Base-by-base conservation (phyloP, 257 asterid species). In the Fraxinus pennsylvanica region DNA sequence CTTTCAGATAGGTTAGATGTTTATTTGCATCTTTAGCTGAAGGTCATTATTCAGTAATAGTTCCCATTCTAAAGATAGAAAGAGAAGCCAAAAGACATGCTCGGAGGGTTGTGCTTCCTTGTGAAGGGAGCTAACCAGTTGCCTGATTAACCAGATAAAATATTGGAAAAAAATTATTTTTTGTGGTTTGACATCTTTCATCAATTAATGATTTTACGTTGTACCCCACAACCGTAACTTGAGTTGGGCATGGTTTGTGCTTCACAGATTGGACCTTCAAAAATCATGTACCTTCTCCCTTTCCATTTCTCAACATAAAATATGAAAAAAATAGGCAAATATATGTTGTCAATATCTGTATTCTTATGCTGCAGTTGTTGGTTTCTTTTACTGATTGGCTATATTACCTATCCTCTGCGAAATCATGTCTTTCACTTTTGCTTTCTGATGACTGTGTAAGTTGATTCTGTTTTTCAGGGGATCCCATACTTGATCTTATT, bases 401-500 rank as follows among this genome's bases (percentile, higher is more conserved):
- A 67, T 76, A 1, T 33, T 72, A 45, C 38, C 14, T 21, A 25
- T 27, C 69, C 36, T 6, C 1, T 8, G 59, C 38, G 35, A 30
- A 52, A 45, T 47, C 63, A 61, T 29, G 36, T 74, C 32, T 73
- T 74, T 36, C 29, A 52, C 79, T 78, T 65, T 32, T 12, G 25
- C 67, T 66, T 30, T 45, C 27, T 29, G 45, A 2, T 59, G 50
- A 73, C 65, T 47, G 47, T 73, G 63, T 71, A 57, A 76, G 74
- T 79, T 74, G 76, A 72, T 77, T 81, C 6, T 21, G 38, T 81
- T 83, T 45, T 85, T 72, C 85, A 90, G 99, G 96, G 80, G 97
- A 93, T 76, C 99, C 98, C 17, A 73, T 95, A 35, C 88, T 84
- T 79, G 99, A 95, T 86, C 71, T 95, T 76, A 95, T 95, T 74